A percentile compares a stretch with the other conserved stretches of the same genome.
These are phyloP conservation scores for Draba incana DNA, from an alignment of 345 rosid species.

Conservation along the genomic window DNA sequence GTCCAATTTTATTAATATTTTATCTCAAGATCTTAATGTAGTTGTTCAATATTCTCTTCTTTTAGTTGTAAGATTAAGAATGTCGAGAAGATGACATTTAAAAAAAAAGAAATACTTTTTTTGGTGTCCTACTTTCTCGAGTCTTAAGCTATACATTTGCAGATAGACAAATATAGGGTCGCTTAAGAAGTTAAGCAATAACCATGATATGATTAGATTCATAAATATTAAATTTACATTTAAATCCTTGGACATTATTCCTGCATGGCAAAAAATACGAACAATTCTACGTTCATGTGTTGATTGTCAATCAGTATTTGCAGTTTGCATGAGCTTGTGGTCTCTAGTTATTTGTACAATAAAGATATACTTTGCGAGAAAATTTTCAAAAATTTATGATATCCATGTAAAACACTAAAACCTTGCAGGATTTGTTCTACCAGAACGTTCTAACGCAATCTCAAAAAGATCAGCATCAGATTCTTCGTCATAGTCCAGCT, in stretches of 20 bases:
- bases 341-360: slow-evolving; percentile 18
- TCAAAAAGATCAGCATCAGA: slow-evolving; percentile 94
- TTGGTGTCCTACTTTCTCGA: too few relatives aligned
- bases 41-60: too few relatives aligned
- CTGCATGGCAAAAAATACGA: not conserved
- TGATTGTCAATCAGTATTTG: not conserved
- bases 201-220: too few relatives aligned
- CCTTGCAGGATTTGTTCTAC: slow-evolving; percentile 49
- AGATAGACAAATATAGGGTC: too few relatives aligned
- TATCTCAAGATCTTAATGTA: too few relatives aligned
- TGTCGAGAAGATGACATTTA: not conserved
- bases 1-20: too few relatives aligned
- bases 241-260: not conserved
- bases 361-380: not conserved
- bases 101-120: too few relatives aligned
- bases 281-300: not conserved
- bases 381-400: not conserved
- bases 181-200: too few relatives aligned
- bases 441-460: slow-evolving; percentile 63
- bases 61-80: too few relatives aligned
- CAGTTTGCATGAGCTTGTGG: too few relatives aligned
- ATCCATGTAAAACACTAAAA: slow-evolving; percentile 22
- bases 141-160: too few relatives aligned
- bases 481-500: slow-evolving; percentile 68
- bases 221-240: not conserved